These are phyloP conservation scores for Sordariomycetes sp. DNA, from an alignment of 2,329 filamentous ascomycete genomes.

Conservation along the genomic window DNA sequence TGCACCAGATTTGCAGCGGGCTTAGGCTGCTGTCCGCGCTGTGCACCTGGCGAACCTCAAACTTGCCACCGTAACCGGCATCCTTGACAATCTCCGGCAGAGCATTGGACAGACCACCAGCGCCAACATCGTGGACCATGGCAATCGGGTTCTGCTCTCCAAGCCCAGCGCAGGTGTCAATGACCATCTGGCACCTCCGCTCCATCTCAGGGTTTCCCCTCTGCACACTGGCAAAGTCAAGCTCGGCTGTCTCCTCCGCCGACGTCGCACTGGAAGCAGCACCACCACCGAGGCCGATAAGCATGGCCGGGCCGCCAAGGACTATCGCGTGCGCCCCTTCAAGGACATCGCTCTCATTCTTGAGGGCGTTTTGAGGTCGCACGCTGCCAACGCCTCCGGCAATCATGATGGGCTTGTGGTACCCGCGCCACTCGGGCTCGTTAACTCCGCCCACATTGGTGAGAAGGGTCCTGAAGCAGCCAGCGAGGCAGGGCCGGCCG, in stretches of 20 bases:
- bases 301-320: constrained; percentile 90
- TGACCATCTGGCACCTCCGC: constrained; percentile 91
- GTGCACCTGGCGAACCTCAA: constrained; percentile 89
- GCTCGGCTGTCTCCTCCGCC: constrained; percentile 75
- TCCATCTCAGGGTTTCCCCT: constrained; percentile 95
- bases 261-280: constrained; percentile 86
- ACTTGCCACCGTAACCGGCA: constrained; percentile 77
- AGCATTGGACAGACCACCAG: constrained; percentile 65
- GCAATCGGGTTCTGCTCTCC: constrained; percentile 80
- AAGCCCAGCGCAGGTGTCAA: constrained; percentile 81
- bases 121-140: constrained; percentile 96
- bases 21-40: constrained; percentile 86
- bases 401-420: constrained; percentile 98
- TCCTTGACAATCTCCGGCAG: constrained; percentile 86
- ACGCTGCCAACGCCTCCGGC: constrained; percentile 91
- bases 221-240: constrained; percentile 96
- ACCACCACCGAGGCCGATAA: constrained; percentile 91
- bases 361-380: constrained; percentile 79
- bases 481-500: constrained; percentile 74
- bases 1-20: constrained; percentile 95
- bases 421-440: constrained; percentile 61
- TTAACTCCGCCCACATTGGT: constrained; percentile 46
- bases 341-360: constrained; percentile 64
- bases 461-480: constrained; percentile 84
- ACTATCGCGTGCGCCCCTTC: constrained; percentile 87